Base-by-base conservation (phyloP, 1,284 basidiomycete genomes). In the Agaricales sp. region DNA sequence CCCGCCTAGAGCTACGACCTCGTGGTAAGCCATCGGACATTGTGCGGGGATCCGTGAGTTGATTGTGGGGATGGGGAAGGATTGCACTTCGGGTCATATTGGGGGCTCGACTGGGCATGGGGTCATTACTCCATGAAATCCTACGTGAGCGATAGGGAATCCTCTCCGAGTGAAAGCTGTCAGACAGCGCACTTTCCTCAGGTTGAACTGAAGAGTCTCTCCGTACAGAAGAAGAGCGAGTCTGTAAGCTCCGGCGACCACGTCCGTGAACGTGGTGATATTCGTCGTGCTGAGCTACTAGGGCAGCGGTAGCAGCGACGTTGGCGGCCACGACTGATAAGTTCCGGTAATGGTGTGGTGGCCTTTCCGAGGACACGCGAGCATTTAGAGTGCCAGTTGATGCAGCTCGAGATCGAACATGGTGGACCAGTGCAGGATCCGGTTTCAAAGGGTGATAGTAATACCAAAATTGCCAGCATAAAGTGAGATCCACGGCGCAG, bases 381-480 rank as follows among this genome's bases (percentile, higher is more conserved):
- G 73, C 70, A 43, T 63, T 60, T 23, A 65, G 56, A 14, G 69
- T 63, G 6, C 71, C 70, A 13, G 63, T 55, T 24, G 71, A 64
- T 30, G 74, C 13, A 8, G 44, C 44, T 45, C 44, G 44, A 13
- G 74, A 67, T 37, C 69, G 71, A 23, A 63, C 53, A n/a, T 63
- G 14, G 63, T 54, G 54, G 51, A 16, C 47, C 56, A 26, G 44
- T 56, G 53, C 45, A 67, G 62, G 38, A 60, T 54, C n/a, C 70
- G 53, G 3, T 67, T 62, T 1, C 60, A 60, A 45, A 66, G 63
- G 55, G 59, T 63, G 26, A 60, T 56, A 49, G 60, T 93, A 95
- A 67, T 93, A 86, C 58, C 82, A 71, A 66, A 80, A 95, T 63
- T 96, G 92, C 8, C 59, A 63, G 49, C 92, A 69, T 21, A 95